A percentile compares a stretch with the other conserved stretches of the same genome.
These are phyloP conservation scores for Mortierella sp. DNA, from an alignment of 371 early-diverging fungal genomes.

Conservation along the genomic window DNA sequence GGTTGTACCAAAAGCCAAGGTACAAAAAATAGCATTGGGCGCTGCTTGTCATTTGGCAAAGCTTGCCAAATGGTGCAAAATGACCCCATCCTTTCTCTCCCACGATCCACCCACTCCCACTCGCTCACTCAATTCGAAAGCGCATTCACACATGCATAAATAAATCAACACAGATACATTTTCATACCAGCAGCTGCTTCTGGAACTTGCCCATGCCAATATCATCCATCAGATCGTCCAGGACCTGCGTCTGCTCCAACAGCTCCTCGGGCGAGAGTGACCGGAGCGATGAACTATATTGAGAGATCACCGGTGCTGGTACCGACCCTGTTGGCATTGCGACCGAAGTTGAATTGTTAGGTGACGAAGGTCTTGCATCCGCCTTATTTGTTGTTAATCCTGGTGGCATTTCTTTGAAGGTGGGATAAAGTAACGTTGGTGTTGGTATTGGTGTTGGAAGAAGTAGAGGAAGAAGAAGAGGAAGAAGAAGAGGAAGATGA, in stretches of 20 bases:
- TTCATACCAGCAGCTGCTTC: slow-evolving; percentile 76
- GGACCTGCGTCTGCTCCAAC: slow-evolving; percentile 31
- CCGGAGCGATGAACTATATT: neutral
- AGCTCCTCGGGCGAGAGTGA: slow-evolving; percentile 45
- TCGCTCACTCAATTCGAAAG: neutral
- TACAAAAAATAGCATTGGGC: neutral
- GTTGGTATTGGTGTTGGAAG: no score
- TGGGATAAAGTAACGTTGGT: neutral
- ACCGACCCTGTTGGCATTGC: neutral
- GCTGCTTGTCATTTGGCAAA: neutral
- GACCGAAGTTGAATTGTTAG: neutral
- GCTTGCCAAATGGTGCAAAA: neutral
- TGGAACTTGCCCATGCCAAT: slow-evolving; percentile 88
- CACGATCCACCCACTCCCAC: neutral
- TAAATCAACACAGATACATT: neutral
- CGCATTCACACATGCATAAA: neutral
- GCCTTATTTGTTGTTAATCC: neutral
- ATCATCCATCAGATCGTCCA: slow-evolving; percentile 74
- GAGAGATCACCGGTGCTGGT: neutral
- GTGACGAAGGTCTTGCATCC: neutral
- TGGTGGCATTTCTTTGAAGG: neutral
- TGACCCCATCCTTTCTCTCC: neutral
- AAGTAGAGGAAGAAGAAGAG: neutral
- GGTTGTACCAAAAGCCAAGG: neutral
- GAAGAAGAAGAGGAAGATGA: neutral